Percentiles rank a stretch among this genome's conserved stretches.
These are phyloP conservation scores for Truncatella angustata DNA, from an alignment of 2,329 filamentous ascomycete genomes.

Conservation along the genomic window DNA sequence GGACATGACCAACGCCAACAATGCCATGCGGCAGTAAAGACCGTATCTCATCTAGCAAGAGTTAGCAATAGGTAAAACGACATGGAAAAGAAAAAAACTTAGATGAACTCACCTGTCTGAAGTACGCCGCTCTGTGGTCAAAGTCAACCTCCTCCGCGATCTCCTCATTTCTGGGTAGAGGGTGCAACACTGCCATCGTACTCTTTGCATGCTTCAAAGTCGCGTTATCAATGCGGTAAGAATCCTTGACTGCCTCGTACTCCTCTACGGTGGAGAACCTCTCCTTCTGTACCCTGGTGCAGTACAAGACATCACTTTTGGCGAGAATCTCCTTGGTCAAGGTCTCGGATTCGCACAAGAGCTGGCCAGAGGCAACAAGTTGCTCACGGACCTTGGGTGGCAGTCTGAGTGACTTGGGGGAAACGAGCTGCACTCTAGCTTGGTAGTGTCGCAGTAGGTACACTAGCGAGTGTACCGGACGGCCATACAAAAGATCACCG, in stretches of 20 bases:
- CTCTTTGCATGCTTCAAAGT: conserved; percentile 88
- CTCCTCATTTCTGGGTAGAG: conserved; percentile 89
- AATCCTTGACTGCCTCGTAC: conserved; percentile 86
- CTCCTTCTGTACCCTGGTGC: conserved; percentile 95
- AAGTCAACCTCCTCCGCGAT: conserved; percentile 95
- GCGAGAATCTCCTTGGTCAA: conserved; percentile 86
- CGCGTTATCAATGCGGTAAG: conserved; percentile 85
- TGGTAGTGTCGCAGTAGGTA: conserved; percentile 95
- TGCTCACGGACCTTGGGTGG: conserved; percentile 72
- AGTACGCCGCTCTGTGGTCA: conserved; percentile 95
- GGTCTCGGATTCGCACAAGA: conserved; percentile 71
- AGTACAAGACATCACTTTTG: conserved; percentile 89
- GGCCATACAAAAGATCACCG: conserved; percentile 88
- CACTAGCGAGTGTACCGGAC: conserved; percentile 91
- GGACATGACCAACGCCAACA: conserved; percentile 89
- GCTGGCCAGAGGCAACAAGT: conserved; percentile 71
- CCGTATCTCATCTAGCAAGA: conserved; percentile 84
- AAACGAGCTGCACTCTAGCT: conserved; percentile 87
- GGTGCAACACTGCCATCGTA: conserved; percentile 94
- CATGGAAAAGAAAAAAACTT: neutral
- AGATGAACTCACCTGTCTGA: conserved; percentile 83
- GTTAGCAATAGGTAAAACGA: conserved; percentile 39
- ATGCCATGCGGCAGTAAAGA: conserved; percentile 95
- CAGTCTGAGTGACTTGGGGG: conserved; percentile 74
- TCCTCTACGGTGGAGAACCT: conserved; percentile 78